phyloP scores from a whole-genome alignment of 306 rosid species.

The Gillenia trifoliata region DNA sequence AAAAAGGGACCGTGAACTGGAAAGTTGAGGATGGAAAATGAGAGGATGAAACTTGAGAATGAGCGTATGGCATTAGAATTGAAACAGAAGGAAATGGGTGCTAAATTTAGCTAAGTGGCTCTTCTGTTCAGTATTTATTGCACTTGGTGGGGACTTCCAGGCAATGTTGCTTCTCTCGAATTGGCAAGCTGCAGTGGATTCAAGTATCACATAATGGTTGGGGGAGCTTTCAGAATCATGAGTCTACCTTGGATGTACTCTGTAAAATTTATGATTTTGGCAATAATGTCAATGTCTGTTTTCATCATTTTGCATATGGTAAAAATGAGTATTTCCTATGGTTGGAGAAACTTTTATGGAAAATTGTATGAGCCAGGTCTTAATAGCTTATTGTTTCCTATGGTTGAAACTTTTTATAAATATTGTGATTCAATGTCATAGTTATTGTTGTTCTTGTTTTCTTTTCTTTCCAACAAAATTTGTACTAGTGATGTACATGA shows the following conservation, averaged over 20 bases:
- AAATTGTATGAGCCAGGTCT: constrained; percentile 20
- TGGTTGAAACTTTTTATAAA: too few species aligned
- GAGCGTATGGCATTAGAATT: constrained; percentile 64
- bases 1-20: constrained; percentile 79
- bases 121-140: constrained; percentile 9
- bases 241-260: constrained; percentile 15
- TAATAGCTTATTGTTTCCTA: constrained; percentile 14
- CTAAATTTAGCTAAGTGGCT: constrained; percentile 41
- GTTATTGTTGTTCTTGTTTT: background rate
- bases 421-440: background rate
- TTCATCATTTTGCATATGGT: constrained; percentile 17
- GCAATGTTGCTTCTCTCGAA: background rate
- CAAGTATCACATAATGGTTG: constrained; percentile 21
- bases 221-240: constrained; percentile 25
- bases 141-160: background rate
- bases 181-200: constrained; percentile 25
- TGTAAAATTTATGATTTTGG: constrained; percentile 23
- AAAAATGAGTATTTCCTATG: constrained; percentile 14
- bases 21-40: constrained; percentile 76
- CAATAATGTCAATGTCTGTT: constrained; percentile 22
- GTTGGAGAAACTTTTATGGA: constrained; percentile 18
- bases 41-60: constrained; percentile 82
- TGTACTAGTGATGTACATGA: background rate
- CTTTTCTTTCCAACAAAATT: background rate
- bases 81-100: constrained; percentile 56